Base-by-base conservation (phyloP, 2,329 filamentous ascomycete species). In the Monilinia aucupariae region DNA sequence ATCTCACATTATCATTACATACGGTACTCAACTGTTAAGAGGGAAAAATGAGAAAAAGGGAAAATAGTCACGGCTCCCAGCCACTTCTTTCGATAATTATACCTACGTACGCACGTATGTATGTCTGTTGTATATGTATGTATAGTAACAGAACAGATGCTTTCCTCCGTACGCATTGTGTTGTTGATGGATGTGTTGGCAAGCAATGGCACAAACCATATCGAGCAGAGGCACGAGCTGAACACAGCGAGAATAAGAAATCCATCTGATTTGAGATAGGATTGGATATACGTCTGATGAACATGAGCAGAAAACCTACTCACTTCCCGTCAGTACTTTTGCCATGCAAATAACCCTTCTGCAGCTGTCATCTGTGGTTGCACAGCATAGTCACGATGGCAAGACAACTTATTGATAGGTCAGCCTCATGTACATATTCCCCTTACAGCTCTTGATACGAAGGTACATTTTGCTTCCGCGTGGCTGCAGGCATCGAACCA, bases 371-470 rank as follows among this genome's bases (percentile, higher is more conserved):
- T 58, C 52, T 49, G 27, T 43, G 32, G 61, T 63, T 60, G 25
- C 61, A 63, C 61, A 45, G 32, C 61, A 60, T 52, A 63, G 55
- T 63, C 61, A 63, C 61, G 47, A 63, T 63, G 61, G 61, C 61
- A 63, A 54, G 30, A 48, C 47, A 48, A 50, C 54, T 62, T 62
- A 59, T 63, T 60, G 54, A 59, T 53, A 63, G 48, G 56, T 53
- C 61, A 63, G 61, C 61, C 61, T 63, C 61, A 63, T 63, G 41
- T 63, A 20, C n/a, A 52, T 47, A n/a, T 39, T 51, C 58, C 41
- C 41, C 54, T 58, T 58, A 58, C 54, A 45, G 30, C 37, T 30
- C 45, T 43, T 34, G 53, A 63, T 63, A 63, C 61, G 61, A 63
- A 60, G 61, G 54, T 60, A 63, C 55, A 60, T 60, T 59, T n/a